These are phyloP conservation scores for Zoysia japonica DNA, from an alignment of 176 grass and related monocot genomes.

Conservation along the genomic window DNA sequence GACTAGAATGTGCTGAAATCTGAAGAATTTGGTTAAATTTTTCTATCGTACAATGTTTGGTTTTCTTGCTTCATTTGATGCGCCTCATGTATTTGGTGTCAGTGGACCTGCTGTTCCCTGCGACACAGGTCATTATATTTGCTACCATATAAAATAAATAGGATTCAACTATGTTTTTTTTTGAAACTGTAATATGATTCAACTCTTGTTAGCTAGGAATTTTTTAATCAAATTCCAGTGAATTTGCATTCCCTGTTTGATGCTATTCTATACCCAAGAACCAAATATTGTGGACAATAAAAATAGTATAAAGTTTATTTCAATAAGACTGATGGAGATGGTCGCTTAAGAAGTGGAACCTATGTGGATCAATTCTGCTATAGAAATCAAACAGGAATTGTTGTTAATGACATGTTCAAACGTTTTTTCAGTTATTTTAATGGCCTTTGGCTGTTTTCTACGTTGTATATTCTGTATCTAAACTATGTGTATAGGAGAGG, in stretches of 20 bases:
- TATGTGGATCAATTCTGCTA: not conserved
- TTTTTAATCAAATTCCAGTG: constrained; percentile 10
- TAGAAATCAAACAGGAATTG: not conserved
- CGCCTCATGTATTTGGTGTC: constrained; percentile 3
- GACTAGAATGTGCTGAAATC: constrained; percentile 4
- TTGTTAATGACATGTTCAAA: not conserved
- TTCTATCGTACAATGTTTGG: constrained; percentile 17
- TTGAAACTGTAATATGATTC: not conserved
- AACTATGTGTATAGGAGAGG: not conserved
- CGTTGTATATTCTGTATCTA: constrained; percentile 19
- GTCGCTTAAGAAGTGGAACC: not conserved
- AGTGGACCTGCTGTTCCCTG: not conserved
- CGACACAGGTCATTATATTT: not conserved
- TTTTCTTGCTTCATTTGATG: constrained; percentile 17
- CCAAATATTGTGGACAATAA: not conserved
- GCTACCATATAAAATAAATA: constrained; percentile 11
- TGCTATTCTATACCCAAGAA: not conserved
- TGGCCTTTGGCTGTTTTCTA: not conserved
- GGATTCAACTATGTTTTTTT: no score
- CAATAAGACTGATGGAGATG: not conserved
- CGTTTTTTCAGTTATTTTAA: constrained; percentile 19
- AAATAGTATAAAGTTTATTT: constrained; percentile 14
- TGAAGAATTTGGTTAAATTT: not conserved
- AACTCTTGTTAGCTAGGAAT: not conserved
- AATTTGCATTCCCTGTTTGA: not conserved